Evolutionary conservation across 2,329 filamentous ascomycete genomes (phyloP).

Genomic region (Coleophoma cylindrospora): DNA sequence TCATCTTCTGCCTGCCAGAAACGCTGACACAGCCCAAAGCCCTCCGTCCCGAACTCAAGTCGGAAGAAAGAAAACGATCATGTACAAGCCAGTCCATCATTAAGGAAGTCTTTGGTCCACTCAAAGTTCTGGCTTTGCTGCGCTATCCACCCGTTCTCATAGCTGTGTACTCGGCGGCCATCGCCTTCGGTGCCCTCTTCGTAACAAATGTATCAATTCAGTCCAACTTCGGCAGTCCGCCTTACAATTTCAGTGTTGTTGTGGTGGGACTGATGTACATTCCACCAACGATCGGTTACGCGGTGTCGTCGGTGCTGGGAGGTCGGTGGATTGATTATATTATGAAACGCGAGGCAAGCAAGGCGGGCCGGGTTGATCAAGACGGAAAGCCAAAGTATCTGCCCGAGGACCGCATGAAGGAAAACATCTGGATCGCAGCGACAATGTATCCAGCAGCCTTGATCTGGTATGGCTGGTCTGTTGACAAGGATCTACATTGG

Average conservation of each 20-base stretch:
- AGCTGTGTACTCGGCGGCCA: slow-evolving; percentile 67
- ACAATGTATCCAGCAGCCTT: slow-evolving; percentile 65
- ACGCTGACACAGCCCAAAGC: slow-evolving; percentile 59
- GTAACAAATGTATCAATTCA: slow-evolving; percentile 75
- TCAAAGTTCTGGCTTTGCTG: slow-evolving; percentile 66
- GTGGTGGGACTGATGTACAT: slow-evolving; percentile 74
- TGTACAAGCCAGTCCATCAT: slow-evolving; percentile 45
- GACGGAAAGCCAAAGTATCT: slow-evolving; percentile 61
- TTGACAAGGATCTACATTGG: slow-evolving; percentile 58
- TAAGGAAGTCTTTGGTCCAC: slow-evolving; percentile 64
- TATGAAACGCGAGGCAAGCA: slow-evolving; percentile 72
- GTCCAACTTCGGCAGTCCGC: slow-evolving; percentile 57
- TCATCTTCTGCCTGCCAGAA: slow-evolving; percentile 61
- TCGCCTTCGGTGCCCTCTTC: slow-evolving; percentile 73
- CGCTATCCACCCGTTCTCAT: slow-evolving; percentile 69
- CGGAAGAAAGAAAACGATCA: background rate
- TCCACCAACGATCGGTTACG: slow-evolving; percentile 70
- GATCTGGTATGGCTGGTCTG: slow-evolving; percentile 74
- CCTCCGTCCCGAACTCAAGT: slow-evolving; percentile 39
- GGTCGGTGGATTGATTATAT: slow-evolving; percentile 76
- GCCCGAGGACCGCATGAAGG: slow-evolving; percentile 77
- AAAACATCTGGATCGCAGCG: slow-evolving; percentile 75
- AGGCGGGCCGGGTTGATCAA: slow-evolving; percentile 62
- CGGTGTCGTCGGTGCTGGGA: slow-evolving; percentile 62
- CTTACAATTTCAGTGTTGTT: slow-evolving; percentile 65